phyloP scores from a whole-genome alignment of 139 green algal species.

The Coccomyxa sp. region DNA sequence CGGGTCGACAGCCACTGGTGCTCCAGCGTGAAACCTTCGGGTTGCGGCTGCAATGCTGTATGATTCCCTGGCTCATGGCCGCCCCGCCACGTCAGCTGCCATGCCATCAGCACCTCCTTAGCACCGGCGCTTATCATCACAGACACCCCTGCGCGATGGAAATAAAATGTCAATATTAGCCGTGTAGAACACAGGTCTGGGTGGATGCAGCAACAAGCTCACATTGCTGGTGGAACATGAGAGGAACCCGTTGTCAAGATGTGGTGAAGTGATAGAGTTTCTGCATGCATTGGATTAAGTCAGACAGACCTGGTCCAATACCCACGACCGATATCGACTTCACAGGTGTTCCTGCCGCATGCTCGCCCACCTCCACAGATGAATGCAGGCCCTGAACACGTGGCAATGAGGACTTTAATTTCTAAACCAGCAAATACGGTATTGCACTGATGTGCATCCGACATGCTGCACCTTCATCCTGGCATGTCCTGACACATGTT shows the following conservation, averaged over 20 bases:
- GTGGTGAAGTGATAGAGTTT: neutral
- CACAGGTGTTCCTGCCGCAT: slow-evolving; percentile 12
- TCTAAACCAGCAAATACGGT: neutral
- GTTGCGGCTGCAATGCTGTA: neutral
- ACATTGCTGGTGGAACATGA: neutral
- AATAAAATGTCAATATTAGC: neutral
- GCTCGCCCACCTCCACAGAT: slow-evolving; percentile 8
- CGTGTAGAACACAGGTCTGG: neutral
- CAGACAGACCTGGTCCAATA: neutral
- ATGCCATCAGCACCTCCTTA: slow-evolving; percentile 23
- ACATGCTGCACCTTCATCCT: neutral
- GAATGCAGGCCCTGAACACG: neutral
- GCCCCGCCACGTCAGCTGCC: slow-evolving; percentile 2
- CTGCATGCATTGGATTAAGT: neutral
- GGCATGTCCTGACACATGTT: neutral
- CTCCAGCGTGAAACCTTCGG: neutral
- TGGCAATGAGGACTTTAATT: neutral
- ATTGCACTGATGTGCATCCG: neutral
- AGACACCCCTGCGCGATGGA: neutral
- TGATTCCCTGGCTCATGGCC: neutral
- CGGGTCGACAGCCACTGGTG: slow-evolving; percentile 4
- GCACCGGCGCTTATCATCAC: slow-evolving; percentile 29
- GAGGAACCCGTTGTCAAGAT: neutral
- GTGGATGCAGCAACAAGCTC: neutral
- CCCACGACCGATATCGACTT: slow-evolving; percentile 13